Conservation (phyloP, 176 grass and related monocot species). For the Oryza brachyantha region DNA sequence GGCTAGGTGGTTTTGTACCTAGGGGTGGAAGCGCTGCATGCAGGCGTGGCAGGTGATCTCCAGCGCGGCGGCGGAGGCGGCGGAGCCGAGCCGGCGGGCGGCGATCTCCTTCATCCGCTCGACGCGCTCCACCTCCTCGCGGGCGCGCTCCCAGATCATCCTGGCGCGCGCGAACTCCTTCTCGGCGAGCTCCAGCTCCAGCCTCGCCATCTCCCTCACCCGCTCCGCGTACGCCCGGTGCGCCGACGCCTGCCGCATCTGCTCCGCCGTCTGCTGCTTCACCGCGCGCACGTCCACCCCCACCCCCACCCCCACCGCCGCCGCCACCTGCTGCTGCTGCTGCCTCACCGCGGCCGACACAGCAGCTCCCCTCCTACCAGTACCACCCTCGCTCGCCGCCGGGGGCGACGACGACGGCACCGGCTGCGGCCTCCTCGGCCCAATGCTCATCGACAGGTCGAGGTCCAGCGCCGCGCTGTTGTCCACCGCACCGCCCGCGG, state of each 20-base stretch:
- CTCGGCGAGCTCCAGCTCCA: constrained; percentile 83
- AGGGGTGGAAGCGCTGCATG: constrained; percentile 82
- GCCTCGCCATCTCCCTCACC: constrained; percentile 67
- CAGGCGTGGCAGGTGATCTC: constrained; percentile 99
- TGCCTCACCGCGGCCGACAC: constrained; percentile 8
- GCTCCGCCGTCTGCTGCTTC: constrained; percentile 88
- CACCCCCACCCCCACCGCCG: constrained; percentile 16
- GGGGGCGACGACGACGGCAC: neutral
- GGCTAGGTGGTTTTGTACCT: neutral
- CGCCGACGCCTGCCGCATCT: constrained; percentile 61
- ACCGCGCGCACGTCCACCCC: constrained; percentile 46
- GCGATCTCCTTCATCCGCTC: constrained; percentile 95
- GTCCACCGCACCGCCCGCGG: neutral
- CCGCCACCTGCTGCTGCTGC: neutral
- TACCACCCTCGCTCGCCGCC: constrained; percentile 5
- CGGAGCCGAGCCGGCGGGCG: constrained; percentile 46
- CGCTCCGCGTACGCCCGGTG: constrained; percentile 85
- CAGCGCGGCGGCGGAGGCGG: constrained; percentile 56
- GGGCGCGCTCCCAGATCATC: constrained; percentile 79
- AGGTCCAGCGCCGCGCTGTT: constrained; percentile 55
- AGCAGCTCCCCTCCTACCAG: neutral
- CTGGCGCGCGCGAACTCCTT: constrained; percentile 81
- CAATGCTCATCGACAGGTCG: constrained; percentile 74
- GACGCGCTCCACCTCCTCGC: constrained; percentile 83
- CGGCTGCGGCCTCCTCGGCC: constrained; percentile 23